A percentile compares a stretch with the other conserved stretches of the same genome.
Conservation (phyloP, 176 grass and related monocot genomes). For the Bolboschoenus planiculmis region DNA sequence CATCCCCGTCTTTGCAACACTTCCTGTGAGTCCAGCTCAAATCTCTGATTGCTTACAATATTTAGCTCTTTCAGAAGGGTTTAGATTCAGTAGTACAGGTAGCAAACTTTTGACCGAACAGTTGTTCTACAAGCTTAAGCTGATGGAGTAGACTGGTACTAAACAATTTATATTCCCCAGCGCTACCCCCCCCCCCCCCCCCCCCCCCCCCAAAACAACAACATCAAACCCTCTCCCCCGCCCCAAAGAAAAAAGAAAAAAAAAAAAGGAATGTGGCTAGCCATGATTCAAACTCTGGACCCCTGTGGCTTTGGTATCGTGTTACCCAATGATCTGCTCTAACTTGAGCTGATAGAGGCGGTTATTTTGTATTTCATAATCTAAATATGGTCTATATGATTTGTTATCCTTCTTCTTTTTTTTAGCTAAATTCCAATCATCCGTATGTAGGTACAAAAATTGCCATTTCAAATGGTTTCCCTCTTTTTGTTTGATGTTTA, state of each 20-base stretch:
- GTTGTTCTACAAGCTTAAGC: not conserved
- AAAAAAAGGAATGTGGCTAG: not conserved
- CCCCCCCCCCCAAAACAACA: too few species aligned
- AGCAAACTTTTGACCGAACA: not conserved
- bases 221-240: not conserved
- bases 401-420: not conserved
- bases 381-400: not conserved
- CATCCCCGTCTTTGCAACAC: conserved; percentile 69
- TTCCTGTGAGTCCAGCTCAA: conserved; percentile 50
- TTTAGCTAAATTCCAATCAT: not conserved
- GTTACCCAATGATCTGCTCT: not conserved
- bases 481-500: not conserved
- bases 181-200: not conserved
- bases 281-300: not conserved
- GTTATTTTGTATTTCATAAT: not conserved
- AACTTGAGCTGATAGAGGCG: not conserved
- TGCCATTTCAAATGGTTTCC: not conserved
- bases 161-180: not conserved
- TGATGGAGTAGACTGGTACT: not conserved
- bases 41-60: not conserved
- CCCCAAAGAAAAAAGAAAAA: not conserved
- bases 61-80: not conserved
- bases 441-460: not conserved
- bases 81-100: not conserved
- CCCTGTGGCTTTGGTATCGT: not conserved